Base-by-base conservation (phyloP, 1,139 yeast species). In the Kluyveromyces sp. region DNA sequence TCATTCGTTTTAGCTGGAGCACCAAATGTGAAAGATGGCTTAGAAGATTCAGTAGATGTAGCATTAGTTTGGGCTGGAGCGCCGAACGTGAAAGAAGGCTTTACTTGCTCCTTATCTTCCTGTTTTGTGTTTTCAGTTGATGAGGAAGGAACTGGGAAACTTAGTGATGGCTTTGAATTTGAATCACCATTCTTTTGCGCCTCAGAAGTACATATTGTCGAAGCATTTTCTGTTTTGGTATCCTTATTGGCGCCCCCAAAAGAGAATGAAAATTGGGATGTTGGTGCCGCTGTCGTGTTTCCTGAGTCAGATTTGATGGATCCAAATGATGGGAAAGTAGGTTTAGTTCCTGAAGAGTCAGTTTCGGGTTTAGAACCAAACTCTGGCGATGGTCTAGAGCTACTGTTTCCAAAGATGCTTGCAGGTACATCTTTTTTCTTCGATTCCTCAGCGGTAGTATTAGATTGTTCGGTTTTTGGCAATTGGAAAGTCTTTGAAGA, bases 401-500 rank as follows among this genome's bases (percentile, higher is more conserved):
- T 34, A 7, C 15, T 34, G 15, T 37, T 37, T 6, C 39, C 39
- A 37, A 37, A 37, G 6, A 37, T 37, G 27, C 30, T 25, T n/a
- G 39, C 39, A 6, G 39, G 39, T n/a, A 25, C 36, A 6, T 37
- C 21, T 1, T 37, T 37, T 7, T 37, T 25, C 45, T 26, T 37
- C 4, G 41, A 36, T 10, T 36, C 41, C 15, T 45, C 43, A 2
- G 46, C 10, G 6, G 43, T 30, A 29, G 27, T 43, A 6, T 37
- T 43, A 25, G 52, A 42, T 29, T 48, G 48, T 10, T 48, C 34
- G 8, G 34, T 33, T 10, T 41, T 41, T 15, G 43, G 39, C 4
- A 78, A 60, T 51, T 77, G 78, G 61, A 79, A 79, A 1, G 75
- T 75, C 50, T 67, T 70, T 45, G 67, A 78, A 48, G 72, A 68